Percentiles rank a stretch among this genome's conserved stretches.
phyloP scores from a whole-genome alignment of 257 asterid species.

The Nicotiana tomentosiformis region DNA sequence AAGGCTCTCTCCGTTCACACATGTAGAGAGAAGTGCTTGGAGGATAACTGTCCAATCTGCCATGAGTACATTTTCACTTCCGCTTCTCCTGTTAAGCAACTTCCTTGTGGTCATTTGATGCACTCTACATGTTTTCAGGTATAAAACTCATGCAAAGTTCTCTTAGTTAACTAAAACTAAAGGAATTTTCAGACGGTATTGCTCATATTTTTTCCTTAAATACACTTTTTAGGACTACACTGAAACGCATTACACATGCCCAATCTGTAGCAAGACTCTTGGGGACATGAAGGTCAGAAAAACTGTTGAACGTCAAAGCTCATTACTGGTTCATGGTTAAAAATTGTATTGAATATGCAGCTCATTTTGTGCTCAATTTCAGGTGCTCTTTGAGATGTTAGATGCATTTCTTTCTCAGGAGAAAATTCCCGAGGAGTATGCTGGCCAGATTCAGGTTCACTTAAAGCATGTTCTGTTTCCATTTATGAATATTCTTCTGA shows the following conservation, averaged over 20 bases:
- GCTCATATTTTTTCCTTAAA: constrained; percentile 3
- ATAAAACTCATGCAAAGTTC: constrained; percentile 4
- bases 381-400: constrained; percentile 73
- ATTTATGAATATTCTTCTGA: constrained; percentile 10
- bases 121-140: constrained; percentile 92
- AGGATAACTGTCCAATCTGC: constrained; percentile 90
- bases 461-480: constrained; percentile 2
- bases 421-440: constrained; percentile 74
- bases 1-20: constrained; percentile 54
- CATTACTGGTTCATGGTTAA: background rate
- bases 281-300: constrained; percentile 85
- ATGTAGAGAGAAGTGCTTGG: constrained; percentile 79
- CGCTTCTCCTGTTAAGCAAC: constrained; percentile 66
- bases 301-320: background rate
- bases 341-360: background rate
- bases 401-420: constrained; percentile 78
- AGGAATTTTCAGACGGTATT: background rate
- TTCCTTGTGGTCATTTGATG: constrained; percentile 89
- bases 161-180: background rate
- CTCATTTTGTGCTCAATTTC: constrained; percentile 12
- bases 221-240: constrained; percentile 59
- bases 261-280: constrained; percentile 87
- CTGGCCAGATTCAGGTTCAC: constrained; percentile 62
- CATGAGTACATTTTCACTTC: constrained; percentile 78
- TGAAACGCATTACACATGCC: constrained; percentile 69